phyloP scores from a whole-genome alignment of 306 rosid genomes.

The Alnus glutinosa region DNA sequence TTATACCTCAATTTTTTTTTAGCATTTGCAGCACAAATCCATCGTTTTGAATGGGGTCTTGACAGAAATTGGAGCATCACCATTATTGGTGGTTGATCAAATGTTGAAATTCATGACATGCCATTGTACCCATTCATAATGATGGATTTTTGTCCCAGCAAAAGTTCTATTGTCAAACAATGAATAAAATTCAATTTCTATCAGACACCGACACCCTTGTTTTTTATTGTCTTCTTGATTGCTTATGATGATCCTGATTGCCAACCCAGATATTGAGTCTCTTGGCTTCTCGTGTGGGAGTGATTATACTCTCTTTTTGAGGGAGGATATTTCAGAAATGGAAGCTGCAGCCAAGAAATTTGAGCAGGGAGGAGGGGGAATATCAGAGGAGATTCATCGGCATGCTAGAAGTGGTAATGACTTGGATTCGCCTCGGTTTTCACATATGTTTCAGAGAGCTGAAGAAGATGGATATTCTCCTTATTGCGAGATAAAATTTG shows the following conservation, averaged over 20 bases:
- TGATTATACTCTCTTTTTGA: conserved; percentile 51
- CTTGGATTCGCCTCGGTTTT: conserved; percentile 61
- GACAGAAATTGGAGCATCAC: not conserved
- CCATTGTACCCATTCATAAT: not conserved
- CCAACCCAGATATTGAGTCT: conserved; percentile 57
- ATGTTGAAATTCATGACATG: not conserved
- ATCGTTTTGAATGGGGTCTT: not conserved
- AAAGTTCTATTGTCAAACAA: not conserved
- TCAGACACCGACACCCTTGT: not conserved
- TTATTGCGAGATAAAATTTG: conserved; percentile 62
- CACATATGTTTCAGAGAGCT: conserved; percentile 54
- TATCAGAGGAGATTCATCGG: conserved; percentile 44
- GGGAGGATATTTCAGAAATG: conserved; percentile 76
- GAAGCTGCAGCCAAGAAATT: conserved; percentile 84
- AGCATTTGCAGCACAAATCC: not conserved
- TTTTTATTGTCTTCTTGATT: not conserved
- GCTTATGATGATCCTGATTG: conserved; percentile 10
- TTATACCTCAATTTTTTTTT: not conserved
- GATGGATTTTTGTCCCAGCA: not conserved
- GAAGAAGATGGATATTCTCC: conserved; percentile 65
- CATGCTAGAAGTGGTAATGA: conserved; percentile 49
- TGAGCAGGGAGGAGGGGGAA: conserved; percentile 68
- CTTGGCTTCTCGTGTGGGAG: conserved; percentile 72
- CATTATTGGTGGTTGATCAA: not conserved
- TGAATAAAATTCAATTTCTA: not conserved